These are phyloP conservation scores for Mycena crocata DNA, from an alignment of 768 basidiomycete genomes.

Conservation along the genomic window DNA sequence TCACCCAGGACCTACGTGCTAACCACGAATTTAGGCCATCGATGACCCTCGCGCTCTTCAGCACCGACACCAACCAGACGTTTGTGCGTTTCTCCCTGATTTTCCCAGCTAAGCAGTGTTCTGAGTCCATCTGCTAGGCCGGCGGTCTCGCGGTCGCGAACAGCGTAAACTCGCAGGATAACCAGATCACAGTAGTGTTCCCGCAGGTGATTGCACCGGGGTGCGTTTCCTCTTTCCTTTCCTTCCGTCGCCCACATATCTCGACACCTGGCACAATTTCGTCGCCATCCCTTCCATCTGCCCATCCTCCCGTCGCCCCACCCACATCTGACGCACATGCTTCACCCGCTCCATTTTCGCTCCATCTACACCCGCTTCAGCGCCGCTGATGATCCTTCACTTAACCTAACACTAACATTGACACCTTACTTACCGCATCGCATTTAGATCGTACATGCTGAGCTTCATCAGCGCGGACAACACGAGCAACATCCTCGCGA, in stretches of 20 bases:
- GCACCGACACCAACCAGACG: conserved; percentile 1
- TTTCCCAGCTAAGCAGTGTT: neutral
- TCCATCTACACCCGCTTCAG: neutral
- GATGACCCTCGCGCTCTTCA: conserved; percentile 21
- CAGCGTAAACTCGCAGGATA: conserved; percentile 16
- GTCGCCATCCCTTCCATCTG: neutral
- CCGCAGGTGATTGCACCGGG: conserved; percentile 2
- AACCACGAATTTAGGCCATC: neutral
- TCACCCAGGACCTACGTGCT: neutral
- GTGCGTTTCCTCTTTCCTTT: neutral
- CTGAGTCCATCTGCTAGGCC: neutral
- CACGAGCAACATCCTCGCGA: conserved; percentile 16
- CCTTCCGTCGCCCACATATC: neutral
- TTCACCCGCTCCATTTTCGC: neutral
- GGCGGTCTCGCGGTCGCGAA: conserved; percentile 11
- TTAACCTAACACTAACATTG: neutral
- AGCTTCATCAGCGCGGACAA: neutral
- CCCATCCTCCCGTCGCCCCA: neutral
- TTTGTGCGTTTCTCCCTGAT: neutral
- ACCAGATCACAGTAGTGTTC: neutral
- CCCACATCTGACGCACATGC: neutral
- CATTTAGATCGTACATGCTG: neutral
- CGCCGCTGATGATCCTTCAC: neutral
- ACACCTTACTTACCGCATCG: neutral
- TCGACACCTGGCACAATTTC: too few species aligned